Percentiles rank a stretch among this genome's conserved stretches.
These are phyloP conservation scores for Thermothielavioides terrestris DNA, from an alignment of 495 filamentous ascomycete species.

Conservation along the genomic window DNA sequence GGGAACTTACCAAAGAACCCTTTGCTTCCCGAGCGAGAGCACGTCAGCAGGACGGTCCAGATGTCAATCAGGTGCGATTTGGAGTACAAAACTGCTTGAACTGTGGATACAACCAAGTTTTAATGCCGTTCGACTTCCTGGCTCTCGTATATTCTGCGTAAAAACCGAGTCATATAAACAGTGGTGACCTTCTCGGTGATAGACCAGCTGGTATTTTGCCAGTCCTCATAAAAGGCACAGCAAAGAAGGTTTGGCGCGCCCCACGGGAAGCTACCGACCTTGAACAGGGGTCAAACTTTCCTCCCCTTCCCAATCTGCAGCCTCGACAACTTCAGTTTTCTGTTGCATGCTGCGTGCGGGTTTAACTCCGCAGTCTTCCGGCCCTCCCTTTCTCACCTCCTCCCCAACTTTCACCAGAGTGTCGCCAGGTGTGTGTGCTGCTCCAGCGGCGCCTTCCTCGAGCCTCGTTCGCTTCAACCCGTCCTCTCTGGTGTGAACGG, in stretches of 20 bases:
- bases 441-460: not conserved
- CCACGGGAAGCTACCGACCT: not conserved
- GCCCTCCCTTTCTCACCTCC: conserved; percentile 4
- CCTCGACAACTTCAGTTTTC: conserved; percentile 1
- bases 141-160: not conserved
- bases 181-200: not conserved
- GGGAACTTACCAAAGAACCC: not conserved
- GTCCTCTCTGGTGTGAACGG: conserved; percentile 4
- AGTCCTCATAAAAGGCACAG: not conserved
- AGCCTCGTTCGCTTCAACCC: not conserved
- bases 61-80: too few relatives aligned
- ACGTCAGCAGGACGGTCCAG: too few relatives aligned
- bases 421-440: not conserved
- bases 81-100: too few relatives aligned
- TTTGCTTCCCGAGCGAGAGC: too few relatives aligned
- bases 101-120: not conserved
- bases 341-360: not conserved
- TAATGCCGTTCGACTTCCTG: not conserved
- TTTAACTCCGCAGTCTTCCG: conserved; percentile 2
- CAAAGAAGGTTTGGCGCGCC: conserved; percentile 2
- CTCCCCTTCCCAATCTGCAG: not conserved
- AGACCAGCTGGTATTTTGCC: not conserved
- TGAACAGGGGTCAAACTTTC: conserved; percentile 5
- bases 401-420: not conserved
- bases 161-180: not conserved